These are phyloP conservation scores for Dipteronia dyeriana DNA, from an alignment of 345 rosid species.

Conservation along the genomic window DNA sequence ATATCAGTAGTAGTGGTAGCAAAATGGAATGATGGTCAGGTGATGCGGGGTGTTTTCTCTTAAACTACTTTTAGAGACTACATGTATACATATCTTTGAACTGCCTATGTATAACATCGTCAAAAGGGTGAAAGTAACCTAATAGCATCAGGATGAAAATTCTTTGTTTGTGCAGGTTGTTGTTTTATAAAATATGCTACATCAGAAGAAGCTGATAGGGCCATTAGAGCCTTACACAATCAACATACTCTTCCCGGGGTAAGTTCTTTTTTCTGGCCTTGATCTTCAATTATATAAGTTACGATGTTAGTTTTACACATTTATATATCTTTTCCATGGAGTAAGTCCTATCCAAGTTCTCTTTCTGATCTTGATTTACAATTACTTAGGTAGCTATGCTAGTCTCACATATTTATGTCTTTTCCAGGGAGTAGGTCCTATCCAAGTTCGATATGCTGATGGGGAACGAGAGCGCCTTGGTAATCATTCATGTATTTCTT, in stretches of 20 bases:
- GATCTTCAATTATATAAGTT: background rate
- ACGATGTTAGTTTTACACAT: constrained; percentile 13
- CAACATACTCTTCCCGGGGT: constrained; percentile 92
- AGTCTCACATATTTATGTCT: constrained; percentile 21
- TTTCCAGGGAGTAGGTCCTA: constrained; percentile 87
- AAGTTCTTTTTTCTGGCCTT: constrained; percentile 32
- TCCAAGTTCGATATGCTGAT: constrained; percentile 98
- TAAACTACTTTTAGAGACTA: background rate
- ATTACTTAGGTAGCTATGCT: background rate
- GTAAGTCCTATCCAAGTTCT: constrained; percentile 85
- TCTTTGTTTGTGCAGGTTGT: constrained; percentile 77
- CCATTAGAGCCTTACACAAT: constrained; percentile 95
- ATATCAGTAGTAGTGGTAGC: background rate
- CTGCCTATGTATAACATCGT: constrained; percentile 14
- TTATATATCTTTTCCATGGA: constrained; percentile 59
- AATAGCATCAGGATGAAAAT: constrained; percentile 43
- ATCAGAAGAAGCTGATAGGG: constrained; percentile 92
- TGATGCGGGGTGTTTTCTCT: background rate
- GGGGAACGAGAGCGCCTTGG: constrained; percentile 99
- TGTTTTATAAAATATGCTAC: constrained; percentile 97
- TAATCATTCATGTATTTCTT: constrained; percentile 33
- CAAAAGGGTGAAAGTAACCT: constrained; percentile 28
- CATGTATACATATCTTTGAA: constrained; percentile 11
- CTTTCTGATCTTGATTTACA: constrained; percentile 15
- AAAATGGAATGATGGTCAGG: background rate